Conservation (phyloP, 805 yeast species). For the Candida endomychidarum region DNA sequence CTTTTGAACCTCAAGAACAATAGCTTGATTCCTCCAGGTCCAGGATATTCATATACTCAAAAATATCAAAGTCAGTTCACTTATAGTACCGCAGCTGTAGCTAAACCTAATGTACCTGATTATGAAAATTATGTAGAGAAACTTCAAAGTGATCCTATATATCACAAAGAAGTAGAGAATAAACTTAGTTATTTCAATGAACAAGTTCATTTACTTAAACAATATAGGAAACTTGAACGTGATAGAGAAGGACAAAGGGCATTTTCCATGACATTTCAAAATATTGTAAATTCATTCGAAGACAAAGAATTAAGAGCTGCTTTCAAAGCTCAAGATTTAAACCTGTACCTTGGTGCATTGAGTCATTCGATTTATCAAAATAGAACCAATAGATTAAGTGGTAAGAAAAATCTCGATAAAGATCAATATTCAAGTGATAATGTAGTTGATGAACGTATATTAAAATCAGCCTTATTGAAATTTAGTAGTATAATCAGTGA, state of each 20-base stretch:
- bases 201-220: conserved; percentile 25
- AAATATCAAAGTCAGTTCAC: conserved; percentile 3
- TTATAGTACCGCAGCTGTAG: neutral
- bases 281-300: conserved; percentile 20
- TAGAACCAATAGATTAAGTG: conserved; percentile 34
- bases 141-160: conserved; percentile 24
- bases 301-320: conserved; percentile 21
- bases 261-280: conserved; percentile 18
- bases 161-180: conserved; percentile 21
- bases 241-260: conserved; percentile 20
- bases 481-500: conserved; percentile 28
- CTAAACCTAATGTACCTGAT: neutral
- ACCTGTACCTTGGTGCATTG: conserved; percentile 21
- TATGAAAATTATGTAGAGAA: conserved; percentile 20
- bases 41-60: conserved; percentile 16
- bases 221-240: conserved; percentile 12
- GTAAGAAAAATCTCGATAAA: conserved; percentile 36
- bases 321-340: conserved; percentile 23
- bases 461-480: conserved; percentile 33
- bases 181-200: conserved; percentile 31
- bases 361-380: conserved; percentile 27
- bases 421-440: conserved; percentile 30
- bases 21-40: conserved; percentile 9
- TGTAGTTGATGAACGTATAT: conserved; percentile 27
- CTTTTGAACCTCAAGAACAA: conserved; percentile 36